These are phyloP conservation scores for Achlya hypogyna DNA, from an alignment of 352 stramenopile genomes.

Conservation along the genomic window DNA sequence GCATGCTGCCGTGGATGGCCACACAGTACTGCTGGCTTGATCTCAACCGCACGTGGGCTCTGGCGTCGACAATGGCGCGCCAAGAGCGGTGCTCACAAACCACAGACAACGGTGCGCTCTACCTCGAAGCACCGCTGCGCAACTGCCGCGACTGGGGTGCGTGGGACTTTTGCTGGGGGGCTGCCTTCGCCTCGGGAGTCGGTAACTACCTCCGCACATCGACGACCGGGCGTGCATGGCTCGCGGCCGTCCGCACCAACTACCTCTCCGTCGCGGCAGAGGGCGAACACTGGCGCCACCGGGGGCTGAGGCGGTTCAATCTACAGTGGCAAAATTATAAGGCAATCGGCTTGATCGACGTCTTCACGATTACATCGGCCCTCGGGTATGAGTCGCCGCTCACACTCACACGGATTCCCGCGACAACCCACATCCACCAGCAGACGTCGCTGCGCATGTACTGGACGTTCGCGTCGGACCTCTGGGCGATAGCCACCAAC, in stretches of 20 bases:
- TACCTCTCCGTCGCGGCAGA: background rate
- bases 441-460: conserved; percentile 15
- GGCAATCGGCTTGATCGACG: background rate
- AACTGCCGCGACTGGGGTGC: background rate
- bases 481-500: conserved; percentile 6
- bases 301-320: background rate
- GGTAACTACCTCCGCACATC: background rate
- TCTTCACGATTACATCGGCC: background rate
- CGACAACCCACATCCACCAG: background rate
- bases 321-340: conserved; percentile 21
- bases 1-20: conserved; percentile 10
- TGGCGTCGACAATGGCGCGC: background rate
- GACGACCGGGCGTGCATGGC: background rate
- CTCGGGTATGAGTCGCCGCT: background rate
- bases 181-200: background rate
- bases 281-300: background rate
- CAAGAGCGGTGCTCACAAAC: background rate
- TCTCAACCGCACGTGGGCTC: background rate
- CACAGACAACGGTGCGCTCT: conserved; percentile 8
- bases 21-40: conserved; percentile 20
- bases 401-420: background rate
- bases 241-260: background rate
- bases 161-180: background rate
- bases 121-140: conserved; percentile 1
- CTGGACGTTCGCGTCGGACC: conserved; percentile 10